Evolutionary conservation across 2,329 filamentous ascomycete species (phyloP).

Genomic region (Cucurbitaria berberidis): DNA sequence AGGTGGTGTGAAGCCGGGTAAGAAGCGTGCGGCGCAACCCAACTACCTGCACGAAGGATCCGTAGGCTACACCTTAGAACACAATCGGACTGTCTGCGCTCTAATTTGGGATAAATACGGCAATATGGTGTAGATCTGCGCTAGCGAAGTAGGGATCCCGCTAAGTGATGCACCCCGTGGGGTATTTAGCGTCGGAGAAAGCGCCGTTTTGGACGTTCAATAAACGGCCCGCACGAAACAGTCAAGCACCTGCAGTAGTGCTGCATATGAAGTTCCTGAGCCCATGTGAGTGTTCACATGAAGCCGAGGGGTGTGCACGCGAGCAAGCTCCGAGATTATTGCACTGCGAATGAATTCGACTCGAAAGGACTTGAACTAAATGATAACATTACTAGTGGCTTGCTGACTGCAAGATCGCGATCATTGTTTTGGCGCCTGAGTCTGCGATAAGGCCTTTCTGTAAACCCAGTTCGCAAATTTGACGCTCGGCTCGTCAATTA

Average conservation of each 20-base stretch:
- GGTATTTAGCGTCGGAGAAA: constrained; percentile 17
- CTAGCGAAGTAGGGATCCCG: constrained; percentile 3
- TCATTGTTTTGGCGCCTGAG: neutral
- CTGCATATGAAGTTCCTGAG: neutral
- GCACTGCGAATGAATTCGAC: neutral
- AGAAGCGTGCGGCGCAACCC: neutral
- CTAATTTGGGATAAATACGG: neutral
- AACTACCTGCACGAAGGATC: neutral
- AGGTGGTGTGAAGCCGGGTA: neutral
- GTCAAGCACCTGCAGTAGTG: constrained; percentile 7
- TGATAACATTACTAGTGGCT: neutral
- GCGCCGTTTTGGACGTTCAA: constrained; percentile 19
- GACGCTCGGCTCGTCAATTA: constrained; percentile 61
- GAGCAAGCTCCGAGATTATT: neutral
- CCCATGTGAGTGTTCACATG: constrained; percentile 17
- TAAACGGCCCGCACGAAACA: constrained; percentile 7
- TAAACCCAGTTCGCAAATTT: constrained; percentile 60
- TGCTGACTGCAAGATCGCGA: neutral
- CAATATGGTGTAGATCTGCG: neutral
- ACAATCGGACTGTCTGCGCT: neutral
- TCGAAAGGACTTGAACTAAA: neutral
- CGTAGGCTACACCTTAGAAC: neutral
- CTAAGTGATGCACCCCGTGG: constrained; percentile 9
- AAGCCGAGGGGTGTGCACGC: constrained; percentile 14
- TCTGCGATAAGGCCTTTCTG: constrained; percentile 47